These are phyloP conservation scores for Pascua sp. DNA, from an alignment of 1,284 basidiomycete genomes.

Conservation along the genomic window DNA sequence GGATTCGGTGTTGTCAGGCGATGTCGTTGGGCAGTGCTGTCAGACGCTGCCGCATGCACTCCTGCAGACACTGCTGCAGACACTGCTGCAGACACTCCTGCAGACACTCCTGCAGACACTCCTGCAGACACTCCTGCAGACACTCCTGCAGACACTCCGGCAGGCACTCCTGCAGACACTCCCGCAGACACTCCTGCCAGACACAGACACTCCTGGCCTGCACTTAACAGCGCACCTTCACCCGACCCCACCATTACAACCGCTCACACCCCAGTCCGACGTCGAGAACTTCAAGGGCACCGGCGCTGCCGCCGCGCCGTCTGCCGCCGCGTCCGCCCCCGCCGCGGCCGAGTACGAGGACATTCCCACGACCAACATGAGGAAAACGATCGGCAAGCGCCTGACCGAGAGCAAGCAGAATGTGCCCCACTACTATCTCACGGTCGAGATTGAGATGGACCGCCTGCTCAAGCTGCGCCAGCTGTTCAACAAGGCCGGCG, in stretches of 20 bases:
- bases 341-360: constrained; percentile 74
- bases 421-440: constrained; percentile 96
- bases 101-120: no score
- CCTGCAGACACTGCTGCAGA: no score
- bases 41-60: no score
- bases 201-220: no score
- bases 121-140: no score
- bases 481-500: constrained; percentile 86
- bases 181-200: no score
- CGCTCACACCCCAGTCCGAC: constrained; percentile 53
- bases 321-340: constrained; percentile 44
- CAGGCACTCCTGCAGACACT: no score
- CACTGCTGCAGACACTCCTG: no score
- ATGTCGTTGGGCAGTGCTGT: no score
- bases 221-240: no score
- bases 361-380: constrained; percentile 90
- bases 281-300: constrained; percentile 81
- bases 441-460: constrained; percentile 89
- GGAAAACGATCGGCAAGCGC: constrained; percentile 84
- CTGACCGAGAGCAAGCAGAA: constrained; percentile 90
- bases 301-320: constrained; percentile 51
- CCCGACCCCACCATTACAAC: neutral
- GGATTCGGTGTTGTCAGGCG: no score
- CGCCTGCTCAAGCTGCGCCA: constrained; percentile 89
- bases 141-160: no score